Base-by-base conservation (phyloP, 169 alveolate species). In the Plasmodium malariae region DNA sequence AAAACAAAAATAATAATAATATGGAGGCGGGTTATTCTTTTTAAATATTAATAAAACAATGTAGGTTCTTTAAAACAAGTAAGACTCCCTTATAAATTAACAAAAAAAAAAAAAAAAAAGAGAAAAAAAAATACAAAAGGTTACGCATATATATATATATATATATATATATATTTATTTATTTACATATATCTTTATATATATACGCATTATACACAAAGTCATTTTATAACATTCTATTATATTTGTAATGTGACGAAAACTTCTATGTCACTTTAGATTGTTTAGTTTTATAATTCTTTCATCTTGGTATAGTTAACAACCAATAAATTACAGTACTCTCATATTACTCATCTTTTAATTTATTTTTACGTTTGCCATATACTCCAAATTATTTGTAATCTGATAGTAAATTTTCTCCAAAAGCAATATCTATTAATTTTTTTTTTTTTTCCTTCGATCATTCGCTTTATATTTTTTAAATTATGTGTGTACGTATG, bases 271-370 rank as follows among this genome's bases (percentile, higher is more conserved):
- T 40, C 9, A 14, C 83, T 48, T 55, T 24, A 48, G 40, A 4
- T 65, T n/a, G 21, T 73, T 73, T 60, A 73, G n/a, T 55, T 57
- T 34, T 73, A 26, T 19, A 55, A 55, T 73, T 57, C 87, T 73
- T 37, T 32, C 72, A 73, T 73, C 87, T 51, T 73, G 87, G 26
- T 34, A 51, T 24, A 36, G n/a, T 73, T 73, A 60, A 45, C 48
- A 51, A 57, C 24, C 60, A 11, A 60, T 12, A 73, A 73, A 55
- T 57, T 73, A 54, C 40, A 60, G 19, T 60, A 55, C 19, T 34
- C 28, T 73, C 7, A 73, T 43, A 63, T 34, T 73, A 55, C 55
- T 59, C 87, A 55, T 73, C 71, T 7, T 73, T 73, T 24, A 45
- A 5, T 71, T 14, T 71, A 71, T 54, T 24, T 43, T 55, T 73